Evolutionary conservation across 2,329 filamentous ascomycete species (phyloP).

Genomic region (Verticillium zaregamsianum): DNA sequence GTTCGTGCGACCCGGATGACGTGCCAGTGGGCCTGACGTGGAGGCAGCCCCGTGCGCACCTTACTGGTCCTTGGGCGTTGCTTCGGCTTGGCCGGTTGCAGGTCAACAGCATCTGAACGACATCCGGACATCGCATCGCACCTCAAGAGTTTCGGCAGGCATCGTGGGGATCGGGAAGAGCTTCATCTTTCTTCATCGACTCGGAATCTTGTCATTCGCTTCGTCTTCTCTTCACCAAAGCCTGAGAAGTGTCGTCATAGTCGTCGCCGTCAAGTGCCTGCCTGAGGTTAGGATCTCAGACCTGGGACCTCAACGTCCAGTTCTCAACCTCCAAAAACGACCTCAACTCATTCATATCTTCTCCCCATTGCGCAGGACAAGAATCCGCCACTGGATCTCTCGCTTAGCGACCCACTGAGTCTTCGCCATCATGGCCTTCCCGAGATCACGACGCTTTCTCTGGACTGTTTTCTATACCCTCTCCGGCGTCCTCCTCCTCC

Average conservation of each 20-base stretch:
- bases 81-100: not conserved
- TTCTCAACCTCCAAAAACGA: too few relatives aligned
- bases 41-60: not conserved
- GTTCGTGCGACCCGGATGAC: not conserved
- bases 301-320: too few relatives aligned
- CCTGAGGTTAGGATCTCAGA: too few relatives aligned
- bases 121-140: not conserved
- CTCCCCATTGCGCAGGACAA: too few relatives aligned
- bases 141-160: not conserved
- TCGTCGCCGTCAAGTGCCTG: too few relatives aligned
- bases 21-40: not conserved
- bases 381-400: not conserved
- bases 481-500: slow-evolving; percentile 13
- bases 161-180: not conserved
- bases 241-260: too few relatives aligned
- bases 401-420: not conserved
- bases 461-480: slow-evolving; percentile 10
- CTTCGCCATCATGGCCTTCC: not conserved
- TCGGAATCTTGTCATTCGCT: not conserved
- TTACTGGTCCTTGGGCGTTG: not conserved
- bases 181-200: not conserved
- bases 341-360: too few relatives aligned
- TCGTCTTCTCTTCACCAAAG: not conserved
- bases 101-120: not conserved
- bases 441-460: not conserved